Base-by-base conservation (phyloP, 2,329 filamentous ascomycete genomes). In the Ophioceras dolichostomum region DNA sequence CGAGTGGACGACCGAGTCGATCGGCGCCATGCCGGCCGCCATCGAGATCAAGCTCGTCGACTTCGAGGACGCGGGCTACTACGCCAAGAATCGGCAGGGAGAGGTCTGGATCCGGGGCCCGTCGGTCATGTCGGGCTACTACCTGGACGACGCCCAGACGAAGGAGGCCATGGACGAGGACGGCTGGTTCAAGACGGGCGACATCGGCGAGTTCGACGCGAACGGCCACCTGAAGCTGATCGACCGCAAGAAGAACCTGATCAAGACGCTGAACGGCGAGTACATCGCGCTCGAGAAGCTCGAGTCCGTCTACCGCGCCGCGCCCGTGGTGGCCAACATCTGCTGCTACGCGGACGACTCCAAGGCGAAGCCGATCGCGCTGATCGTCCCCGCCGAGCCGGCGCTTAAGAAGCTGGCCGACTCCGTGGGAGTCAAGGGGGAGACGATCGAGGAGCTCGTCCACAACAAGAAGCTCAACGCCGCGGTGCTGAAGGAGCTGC, bases 101-200 rank as follows among this genome's bases (percentile, higher is more conserved):
- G 85, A 94, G 59, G 81, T 94, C 53, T 89, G 81, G 81, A 87
- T 94, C 49, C 81, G 84, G 33, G 86, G 86, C 19, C 71, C 69
- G 24, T 69, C 73, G 41, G 79, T 94, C 36, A 74, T 79, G 40
- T 61, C 68, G 7, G 77, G 76, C 32, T 94, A 94, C 61, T 83
- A 80, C 50, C 65, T 89, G 42, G 82, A 91, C 49, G 75, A 79
- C 33, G 68, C 83, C 55, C 83, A 91, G 63, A 91, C 83, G 21
- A 65, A 67, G 31, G 77, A 77, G 48, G 64, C 79, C 2, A 72
- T 86, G 44, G 77, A 77, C 1, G 62, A 70, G 2, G 84, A 85
- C 46, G 81, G 81, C 32, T 93, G 85, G 85, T 91, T 91, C 70
- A 87, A 79, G 73, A 87, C 83, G 8, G 84, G 84, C 42, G 84